A percentile compares a stretch with the other conserved stretches of the same genome.
These are phyloP conservation scores for Leccinum pellstonianum DNA, from an alignment of 768 basidiomycete genomes.

Conservation along the genomic window DNA sequence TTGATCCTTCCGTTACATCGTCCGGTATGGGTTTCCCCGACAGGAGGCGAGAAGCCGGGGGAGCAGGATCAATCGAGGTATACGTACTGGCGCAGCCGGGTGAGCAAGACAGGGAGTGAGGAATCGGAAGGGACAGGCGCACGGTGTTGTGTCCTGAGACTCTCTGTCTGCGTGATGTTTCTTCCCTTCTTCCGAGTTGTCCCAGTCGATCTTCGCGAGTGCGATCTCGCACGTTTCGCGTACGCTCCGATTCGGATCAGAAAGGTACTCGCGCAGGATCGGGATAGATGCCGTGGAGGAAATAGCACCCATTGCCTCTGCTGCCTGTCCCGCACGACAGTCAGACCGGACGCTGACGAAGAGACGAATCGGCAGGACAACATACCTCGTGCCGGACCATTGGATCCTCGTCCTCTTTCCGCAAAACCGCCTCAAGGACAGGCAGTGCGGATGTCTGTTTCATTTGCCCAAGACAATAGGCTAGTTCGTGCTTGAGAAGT, in stretches of 20 bases:
- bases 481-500: constrained; percentile 93
- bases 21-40: constrained; percentile 51
- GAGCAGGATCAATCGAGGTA: constrained; percentile 88
- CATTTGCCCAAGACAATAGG: constrained; percentile 96
- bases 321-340: constrained; percentile 57
- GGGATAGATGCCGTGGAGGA: constrained; percentile 64
- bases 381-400: constrained; percentile 97
- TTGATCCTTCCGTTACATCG: constrained; percentile 45
- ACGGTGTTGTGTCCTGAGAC: constrained; percentile 40
- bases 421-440: constrained; percentile 72
- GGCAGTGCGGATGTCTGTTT: constrained; percentile 71
- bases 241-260: background rate
- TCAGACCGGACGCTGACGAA: constrained; percentile 5
- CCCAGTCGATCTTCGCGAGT: constrained; percentile 92
- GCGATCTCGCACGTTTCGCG: constrained; percentile 59
- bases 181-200: constrained; percentile 72
- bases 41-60: constrained; percentile 66
- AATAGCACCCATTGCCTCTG: constrained; percentile 98
- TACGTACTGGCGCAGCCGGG: constrained; percentile 48
- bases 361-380: background rate
- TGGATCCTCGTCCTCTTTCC: constrained; percentile 70
- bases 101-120: background rate
- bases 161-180: constrained; percentile 38
- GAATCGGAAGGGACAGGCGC: constrained; percentile 1
- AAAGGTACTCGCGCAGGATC: constrained; percentile 42